Conservation (phyloP, 2,329 filamentous ascomycete genomes). For the Paecilomyces niveus region DNA sequence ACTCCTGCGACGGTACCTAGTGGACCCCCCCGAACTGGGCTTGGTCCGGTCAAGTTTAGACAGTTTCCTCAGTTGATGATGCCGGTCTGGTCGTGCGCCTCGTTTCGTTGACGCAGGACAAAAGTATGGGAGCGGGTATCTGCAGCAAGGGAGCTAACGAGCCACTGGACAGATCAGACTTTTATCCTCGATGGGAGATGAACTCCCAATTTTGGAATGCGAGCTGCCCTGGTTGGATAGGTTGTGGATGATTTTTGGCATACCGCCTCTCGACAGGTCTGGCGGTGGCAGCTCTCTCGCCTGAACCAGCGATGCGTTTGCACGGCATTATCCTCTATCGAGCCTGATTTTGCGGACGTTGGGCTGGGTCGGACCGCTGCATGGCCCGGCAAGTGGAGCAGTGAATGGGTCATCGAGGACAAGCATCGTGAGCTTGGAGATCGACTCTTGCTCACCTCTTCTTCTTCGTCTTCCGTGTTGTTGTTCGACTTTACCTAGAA, state of each 20-base stretch:
- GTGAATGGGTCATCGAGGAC: slow-evolving; percentile 7
- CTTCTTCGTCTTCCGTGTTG: background rate
- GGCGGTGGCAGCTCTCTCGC: background rate
- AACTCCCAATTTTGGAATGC: background rate
- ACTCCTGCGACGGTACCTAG: slow-evolving; percentile 3
- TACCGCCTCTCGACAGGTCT: background rate
- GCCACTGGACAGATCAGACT: background rate
- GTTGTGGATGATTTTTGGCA: background rate
- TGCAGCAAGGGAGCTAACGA: slow-evolving; percentile 1
- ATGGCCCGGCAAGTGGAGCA: slow-evolving; percentile 26
- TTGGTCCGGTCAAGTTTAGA: background rate
- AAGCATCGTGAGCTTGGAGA: slow-evolving; percentile 9
- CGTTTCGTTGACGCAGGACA: background rate
- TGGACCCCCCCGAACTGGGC: background rate
- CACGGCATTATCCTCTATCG: background rate
- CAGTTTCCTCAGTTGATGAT: background rate
- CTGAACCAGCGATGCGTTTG: background rate
- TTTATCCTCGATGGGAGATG: background rate
- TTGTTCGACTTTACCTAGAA: slow-evolving; percentile 1
- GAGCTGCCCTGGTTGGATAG: background rate
- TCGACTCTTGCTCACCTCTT: background rate
- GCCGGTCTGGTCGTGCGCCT: background rate
- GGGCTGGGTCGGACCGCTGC: slow-evolving; percentile 32
- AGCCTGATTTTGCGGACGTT: slow-evolving; percentile 18
- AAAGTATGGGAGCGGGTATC: background rate